A percentile compares a stretch with the other conserved stretches of the same genome.
phyloP scores from a whole-genome alignment of 495 filamentous ascomycete genomes.

The Bombardia bombarda region DNA sequence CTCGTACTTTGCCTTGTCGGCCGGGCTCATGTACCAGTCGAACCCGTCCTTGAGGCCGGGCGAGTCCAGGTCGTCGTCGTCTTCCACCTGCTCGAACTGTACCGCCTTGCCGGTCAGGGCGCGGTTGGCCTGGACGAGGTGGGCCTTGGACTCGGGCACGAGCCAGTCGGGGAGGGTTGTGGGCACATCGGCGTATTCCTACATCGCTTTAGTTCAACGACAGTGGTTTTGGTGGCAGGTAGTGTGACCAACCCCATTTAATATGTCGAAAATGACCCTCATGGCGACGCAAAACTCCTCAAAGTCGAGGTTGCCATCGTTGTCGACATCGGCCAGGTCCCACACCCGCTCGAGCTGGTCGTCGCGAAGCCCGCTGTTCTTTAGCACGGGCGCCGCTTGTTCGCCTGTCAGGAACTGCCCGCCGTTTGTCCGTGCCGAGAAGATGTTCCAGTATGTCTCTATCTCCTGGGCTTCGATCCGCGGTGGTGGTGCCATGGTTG shows the following conservation, averaged over 20 bases:
- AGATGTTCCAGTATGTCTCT: constrained; percentile 99
- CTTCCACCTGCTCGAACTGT: constrained; percentile 70
- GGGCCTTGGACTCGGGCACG: constrained; percentile 90
- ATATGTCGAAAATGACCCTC: constrained; percentile 91
- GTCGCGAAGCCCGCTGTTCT: constrained; percentile 88
- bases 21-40: constrained; percentile 97
- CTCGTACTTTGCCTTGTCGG: constrained; percentile 86
- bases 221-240: neutral
- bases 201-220: constrained; percentile 1
- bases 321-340: constrained; percentile 95
- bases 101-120: constrained; percentile 69
- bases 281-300: constrained; percentile 99
- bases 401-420: constrained; percentile 78
- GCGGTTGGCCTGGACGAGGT: constrained; percentile 82
- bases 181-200: constrained; percentile 88
- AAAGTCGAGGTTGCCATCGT: constrained; percentile 94
- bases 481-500: constrained; percentile 44
- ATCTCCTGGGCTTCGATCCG: constrained; percentile 93
- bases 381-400: constrained; percentile 88
- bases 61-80: constrained; percentile 68
- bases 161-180: constrained; percentile 84
- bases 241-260: constrained; percentile 65
- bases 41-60: constrained; percentile 89
- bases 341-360: constrained; percentile 94
- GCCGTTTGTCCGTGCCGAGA: constrained; percentile 75